Evolutionary conservation across 228 moss, liverwort and hornwort species (phyloP).

Genomic region (Sphagnum magellanicum): DNA sequence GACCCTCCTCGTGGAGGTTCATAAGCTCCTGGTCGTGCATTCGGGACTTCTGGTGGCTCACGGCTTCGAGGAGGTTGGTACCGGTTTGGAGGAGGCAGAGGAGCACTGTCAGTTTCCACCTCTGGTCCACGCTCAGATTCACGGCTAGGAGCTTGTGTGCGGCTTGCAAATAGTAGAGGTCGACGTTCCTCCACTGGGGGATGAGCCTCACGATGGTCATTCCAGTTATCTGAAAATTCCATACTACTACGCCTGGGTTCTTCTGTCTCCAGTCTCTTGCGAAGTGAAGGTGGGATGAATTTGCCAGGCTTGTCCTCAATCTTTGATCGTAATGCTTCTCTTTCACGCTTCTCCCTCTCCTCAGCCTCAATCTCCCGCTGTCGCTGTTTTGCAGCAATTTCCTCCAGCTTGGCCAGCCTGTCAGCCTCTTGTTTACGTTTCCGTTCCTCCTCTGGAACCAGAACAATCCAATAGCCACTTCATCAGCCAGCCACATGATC

Average conservation of each 20-base stretch:
- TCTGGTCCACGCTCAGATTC: slow-evolving; percentile 35
- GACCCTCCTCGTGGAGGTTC: slow-evolving; percentile 23
- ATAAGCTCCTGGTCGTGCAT: slow-evolving; percentile 13
- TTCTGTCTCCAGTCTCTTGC: slow-evolving; percentile 35
- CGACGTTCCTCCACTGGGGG: slow-evolving; percentile 29
- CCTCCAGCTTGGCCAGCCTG: slow-evolving; percentile 41
- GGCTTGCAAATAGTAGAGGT: slow-evolving; percentile 23
- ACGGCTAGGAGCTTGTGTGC: slow-evolving; percentile 13
- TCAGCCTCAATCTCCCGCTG: slow-evolving; percentile 53
- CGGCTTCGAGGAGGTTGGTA: slow-evolving; percentile 45
- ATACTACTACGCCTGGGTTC: slow-evolving; percentile 5
- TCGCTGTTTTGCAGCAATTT: slow-evolving; percentile 57
- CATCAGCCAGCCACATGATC: background rate
- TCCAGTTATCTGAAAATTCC: slow-evolving; percentile 27
- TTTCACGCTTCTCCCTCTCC: slow-evolving; percentile 53
- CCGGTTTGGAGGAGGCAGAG: slow-evolving; percentile 22
- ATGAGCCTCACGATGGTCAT: slow-evolving; percentile 27
- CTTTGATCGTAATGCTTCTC: slow-evolving; percentile 28
- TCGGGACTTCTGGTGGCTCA: slow-evolving; percentile 26
- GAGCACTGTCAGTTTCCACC: slow-evolving; percentile 20
- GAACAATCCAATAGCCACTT: slow-evolving; percentile 26
- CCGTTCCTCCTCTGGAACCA: slow-evolving; percentile 41
- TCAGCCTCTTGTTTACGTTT: slow-evolving; percentile 42
- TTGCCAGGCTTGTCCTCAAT: slow-evolving; percentile 45
- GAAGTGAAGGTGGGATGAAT: slow-evolving; percentile 50